phyloP scores from a whole-genome alignment of 495 filamentous ascomycete species.

The Penicillium alfredii region DNA sequence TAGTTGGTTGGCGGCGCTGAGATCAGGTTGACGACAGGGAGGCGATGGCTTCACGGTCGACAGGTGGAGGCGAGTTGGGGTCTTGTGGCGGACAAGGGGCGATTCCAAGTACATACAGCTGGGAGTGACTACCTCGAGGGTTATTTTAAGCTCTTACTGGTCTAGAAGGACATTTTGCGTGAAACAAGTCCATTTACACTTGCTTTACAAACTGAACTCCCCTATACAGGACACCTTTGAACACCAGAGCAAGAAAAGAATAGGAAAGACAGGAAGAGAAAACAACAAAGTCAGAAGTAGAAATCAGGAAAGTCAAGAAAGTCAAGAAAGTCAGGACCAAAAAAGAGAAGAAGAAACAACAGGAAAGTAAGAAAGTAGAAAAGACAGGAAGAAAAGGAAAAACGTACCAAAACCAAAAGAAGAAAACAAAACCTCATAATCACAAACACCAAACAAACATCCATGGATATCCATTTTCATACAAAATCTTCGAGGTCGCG shows the following conservation, averaged over 20 bases:
- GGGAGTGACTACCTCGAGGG: no score
- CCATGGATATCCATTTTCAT: conserved; percentile 6
- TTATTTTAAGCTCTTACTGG: no score
- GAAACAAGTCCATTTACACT: no score
- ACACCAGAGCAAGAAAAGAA: conserved; percentile 2
- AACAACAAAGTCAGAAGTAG: background rate
- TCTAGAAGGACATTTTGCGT: no score
- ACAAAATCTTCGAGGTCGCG: conserved; percentile 5
- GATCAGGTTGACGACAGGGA: background rate
- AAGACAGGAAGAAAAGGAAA: background rate
- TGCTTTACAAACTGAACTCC: background rate
- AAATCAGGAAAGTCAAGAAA: background rate
- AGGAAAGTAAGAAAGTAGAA: background rate
- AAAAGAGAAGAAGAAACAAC: background rate
- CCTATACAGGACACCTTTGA: background rate
- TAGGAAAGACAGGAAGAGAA: background rate
- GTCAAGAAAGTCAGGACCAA: background rate
- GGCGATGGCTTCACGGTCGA: no score
- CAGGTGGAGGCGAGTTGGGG: background rate
- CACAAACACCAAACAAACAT: background rate
- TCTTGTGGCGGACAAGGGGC: no score
- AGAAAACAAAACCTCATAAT: background rate
- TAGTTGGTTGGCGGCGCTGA: background rate
- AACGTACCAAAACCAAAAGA: background rate
- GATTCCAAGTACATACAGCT: no score